Evolutionary conservation across 176 grass and related monocot genomes (phyloP).

Genomic region (Eragrostis nindensis): DNA sequence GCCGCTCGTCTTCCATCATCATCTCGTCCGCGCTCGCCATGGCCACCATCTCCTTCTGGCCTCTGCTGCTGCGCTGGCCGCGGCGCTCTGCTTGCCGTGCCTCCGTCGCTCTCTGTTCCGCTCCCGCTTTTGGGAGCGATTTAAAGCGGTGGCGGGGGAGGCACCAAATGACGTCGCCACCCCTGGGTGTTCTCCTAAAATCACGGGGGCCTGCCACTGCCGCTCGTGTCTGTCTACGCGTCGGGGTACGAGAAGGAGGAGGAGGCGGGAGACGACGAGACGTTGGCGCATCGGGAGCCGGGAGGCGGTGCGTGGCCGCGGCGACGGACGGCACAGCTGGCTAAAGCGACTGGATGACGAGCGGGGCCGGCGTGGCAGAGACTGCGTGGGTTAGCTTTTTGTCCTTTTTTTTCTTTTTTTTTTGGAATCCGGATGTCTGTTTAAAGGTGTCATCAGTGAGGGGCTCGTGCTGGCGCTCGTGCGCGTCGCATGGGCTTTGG

Average conservation of each 20-base stretch:
- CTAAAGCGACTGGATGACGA: not conserved
- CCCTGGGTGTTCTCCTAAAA: accelerated
- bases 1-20: constrained; percentile 59
- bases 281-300: constrained; percentile 20
- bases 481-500: not conserved
- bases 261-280: constrained; percentile 6
- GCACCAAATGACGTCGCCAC: not conserved
- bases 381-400: not conserved
- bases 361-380: not conserved
- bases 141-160: constrained; percentile 56
- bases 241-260: not conserved
- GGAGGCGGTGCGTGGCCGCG: not conserved
- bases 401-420: not conserved
- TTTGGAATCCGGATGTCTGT: not conserved
- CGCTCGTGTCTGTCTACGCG: not conserved
- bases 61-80: not conserved
- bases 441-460: constrained; percentile 12
- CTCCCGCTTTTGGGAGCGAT: constrained; percentile 59
- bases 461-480: not conserved
- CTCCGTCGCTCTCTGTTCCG: constrained; percentile 5
- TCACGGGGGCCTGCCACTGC: not conserved
- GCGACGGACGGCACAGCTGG: not conserved
- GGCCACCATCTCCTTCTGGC: constrained; percentile 20
- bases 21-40: constrained; percentile 42
- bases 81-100: not conserved